Evolutionary conservation across 331 rosid genomes (phyloP).

Genomic region (Acacia concinna): DNA sequence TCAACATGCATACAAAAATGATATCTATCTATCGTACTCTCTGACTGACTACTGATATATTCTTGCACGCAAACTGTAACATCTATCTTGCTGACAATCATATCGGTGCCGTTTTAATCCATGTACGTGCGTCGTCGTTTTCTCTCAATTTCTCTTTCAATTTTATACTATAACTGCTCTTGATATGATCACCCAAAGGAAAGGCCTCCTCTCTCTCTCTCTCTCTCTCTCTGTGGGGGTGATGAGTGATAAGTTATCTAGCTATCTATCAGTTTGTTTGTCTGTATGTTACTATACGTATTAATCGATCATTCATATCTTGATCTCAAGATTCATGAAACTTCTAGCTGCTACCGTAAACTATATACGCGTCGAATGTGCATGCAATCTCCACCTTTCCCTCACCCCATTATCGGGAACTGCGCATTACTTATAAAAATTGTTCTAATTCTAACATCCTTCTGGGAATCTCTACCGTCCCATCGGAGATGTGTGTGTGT

Average conservation of each 20-base stretch:
- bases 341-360: constrained; percentile 7
- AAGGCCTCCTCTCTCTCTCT: neutral
- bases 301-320: neutral
- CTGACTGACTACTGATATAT: constrained; percentile 4
- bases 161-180: neutral
- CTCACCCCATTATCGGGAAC: neutral
- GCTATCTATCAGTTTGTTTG: neutral
- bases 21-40: neutral
- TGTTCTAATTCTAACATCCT: neutral
- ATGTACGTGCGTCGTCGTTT: constrained; percentile 36
- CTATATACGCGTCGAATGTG: constrained; percentile 13
- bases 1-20: no score
- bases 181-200: neutral
- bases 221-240: neutral
- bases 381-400: constrained; percentile 1
- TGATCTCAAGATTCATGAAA: constrained; percentile 24
- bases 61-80: constrained; percentile 27
- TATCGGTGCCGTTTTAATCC: constrained; percentile 11
- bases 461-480: neutral
- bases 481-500: no score
- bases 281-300: neutral
- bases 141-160: neutral
- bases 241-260: constrained; percentile 33
- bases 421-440: neutral
- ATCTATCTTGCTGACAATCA: neutral